Evolutionary conservation across 1,284 basidiomycete species (phyloP).

Genomic region (Afroboletus lepidellus): DNA sequence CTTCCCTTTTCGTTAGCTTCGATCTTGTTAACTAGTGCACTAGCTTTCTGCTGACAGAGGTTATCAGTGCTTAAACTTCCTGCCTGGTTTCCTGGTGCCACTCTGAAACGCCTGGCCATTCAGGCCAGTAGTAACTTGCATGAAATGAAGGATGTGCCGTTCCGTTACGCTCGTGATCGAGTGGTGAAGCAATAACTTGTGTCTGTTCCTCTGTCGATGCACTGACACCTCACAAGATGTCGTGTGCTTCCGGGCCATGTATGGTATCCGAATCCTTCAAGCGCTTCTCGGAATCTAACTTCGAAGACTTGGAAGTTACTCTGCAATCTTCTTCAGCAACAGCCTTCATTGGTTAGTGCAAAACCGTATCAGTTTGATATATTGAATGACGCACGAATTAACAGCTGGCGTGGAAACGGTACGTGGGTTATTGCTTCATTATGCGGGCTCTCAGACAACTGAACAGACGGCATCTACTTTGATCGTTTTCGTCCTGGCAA

Average conservation of each 20-base stretch:
- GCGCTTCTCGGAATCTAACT: conserved; percentile 18
- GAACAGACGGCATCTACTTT: conserved; percentile 33
- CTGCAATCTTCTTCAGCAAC: conserved; percentile 33
- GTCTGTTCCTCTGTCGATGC: neutral
- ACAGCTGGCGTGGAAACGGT: conserved; percentile 34
- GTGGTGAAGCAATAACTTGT: conserved; percentile 15
- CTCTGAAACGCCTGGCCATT: conserved; percentile 29
- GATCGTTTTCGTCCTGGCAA: conserved; percentile 37
- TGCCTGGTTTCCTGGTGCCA: conserved; percentile 31
- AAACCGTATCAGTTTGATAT: neutral
- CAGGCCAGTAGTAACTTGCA: conserved; percentile 31
- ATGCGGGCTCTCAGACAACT: conserved; percentile 1
- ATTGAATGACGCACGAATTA: conserved; percentile 6
- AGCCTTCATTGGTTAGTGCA: conserved; percentile 32
- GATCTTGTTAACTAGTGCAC: conserved; percentile 8
- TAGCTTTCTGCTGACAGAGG: conserved; percentile 15
- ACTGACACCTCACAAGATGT: conserved; percentile 11
- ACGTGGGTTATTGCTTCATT: neutral
- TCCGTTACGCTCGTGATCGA: conserved; percentile 31
- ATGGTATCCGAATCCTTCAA: conserved; percentile 34
- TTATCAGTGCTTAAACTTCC: conserved; percentile 31
- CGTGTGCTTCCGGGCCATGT: conserved; percentile 24
- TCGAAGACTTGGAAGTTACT: conserved; percentile 26
- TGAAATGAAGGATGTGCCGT: conserved; percentile 31
- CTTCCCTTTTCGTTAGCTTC: conserved; percentile 33